A percentile compares a stretch with the other conserved stretches of the same genome.
Conservation (phyloP, 495 filamentous ascomycete species). For the Paragyromitra xinjiangensis region DNA sequence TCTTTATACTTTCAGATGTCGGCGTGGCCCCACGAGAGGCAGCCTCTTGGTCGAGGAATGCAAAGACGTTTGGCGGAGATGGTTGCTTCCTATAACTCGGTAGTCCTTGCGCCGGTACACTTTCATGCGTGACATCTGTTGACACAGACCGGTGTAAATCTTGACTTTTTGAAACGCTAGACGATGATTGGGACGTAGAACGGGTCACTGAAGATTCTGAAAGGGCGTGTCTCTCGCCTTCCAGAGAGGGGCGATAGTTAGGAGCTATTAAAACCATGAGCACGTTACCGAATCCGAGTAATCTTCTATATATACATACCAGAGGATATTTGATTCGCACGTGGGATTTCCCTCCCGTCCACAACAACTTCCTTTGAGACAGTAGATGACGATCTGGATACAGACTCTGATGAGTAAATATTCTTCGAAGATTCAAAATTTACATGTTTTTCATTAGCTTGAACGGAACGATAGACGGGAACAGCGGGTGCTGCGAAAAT, state of each 20-base stretch:
- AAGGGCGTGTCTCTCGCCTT: background rate
- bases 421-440: constrained; percentile 10
- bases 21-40: constrained; percentile 20
- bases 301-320: constrained; percentile 16
- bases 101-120: background rate
- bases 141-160: constrained; percentile 14
- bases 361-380: constrained; percentile 25
- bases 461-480: constrained; percentile 20
- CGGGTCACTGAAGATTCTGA: constrained; percentile 21
- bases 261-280: constrained; percentile 14
- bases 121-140: background rate
- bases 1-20: constrained; percentile 8
- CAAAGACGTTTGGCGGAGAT: constrained; percentile 25
- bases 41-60: constrained; percentile 35
- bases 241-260: constrained; percentile 12
- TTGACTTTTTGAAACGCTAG: constrained; percentile 29
- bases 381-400: constrained; percentile 18
- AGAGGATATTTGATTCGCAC: constrained; percentile 18
- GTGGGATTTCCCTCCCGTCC: constrained; percentile 1
- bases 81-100: constrained; percentile 4
- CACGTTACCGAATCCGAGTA: background rate
- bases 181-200: constrained; percentile 12
- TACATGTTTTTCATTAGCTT: background rate
- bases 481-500: constrained; percentile 5
- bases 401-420: constrained; percentile 18